These are phyloP conservation scores for Eugenia klotzschiana DNA, from an alignment of 441 rosid species.

Conservation along the genomic window DNA sequence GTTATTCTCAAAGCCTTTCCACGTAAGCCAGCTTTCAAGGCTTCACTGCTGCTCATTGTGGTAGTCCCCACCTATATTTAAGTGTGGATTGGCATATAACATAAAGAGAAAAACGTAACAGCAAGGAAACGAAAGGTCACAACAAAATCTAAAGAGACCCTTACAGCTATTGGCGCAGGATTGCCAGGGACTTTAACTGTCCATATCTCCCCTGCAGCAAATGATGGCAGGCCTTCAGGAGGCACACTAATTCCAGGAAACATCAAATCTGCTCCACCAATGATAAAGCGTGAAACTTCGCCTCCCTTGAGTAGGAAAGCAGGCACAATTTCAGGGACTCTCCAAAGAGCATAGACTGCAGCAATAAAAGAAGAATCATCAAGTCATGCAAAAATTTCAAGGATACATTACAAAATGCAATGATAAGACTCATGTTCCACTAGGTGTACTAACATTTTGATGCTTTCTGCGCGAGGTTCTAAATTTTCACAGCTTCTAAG, in stretches of 20 bases:
- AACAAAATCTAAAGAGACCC: conserved; percentile 1
- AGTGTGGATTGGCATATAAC: conserved; percentile 1
- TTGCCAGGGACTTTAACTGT: conserved; percentile 94
- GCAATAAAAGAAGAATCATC: neutral
- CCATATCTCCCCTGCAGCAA: conserved; percentile 73
- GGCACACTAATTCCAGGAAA: conserved; percentile 76
- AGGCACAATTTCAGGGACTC: conserved; percentile 68
- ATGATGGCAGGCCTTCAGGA: conserved; percentile 55
- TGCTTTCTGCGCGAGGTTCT: neutral
- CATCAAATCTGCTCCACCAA: conserved; percentile 98
- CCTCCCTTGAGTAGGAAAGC: conserved; percentile 73
- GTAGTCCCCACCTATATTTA: conserved; percentile 68
- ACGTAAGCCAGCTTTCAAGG: conserved; percentile 72
- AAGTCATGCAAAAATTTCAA: neutral
- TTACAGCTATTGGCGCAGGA: conserved; percentile 76
- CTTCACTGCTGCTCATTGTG: conserved; percentile 66
- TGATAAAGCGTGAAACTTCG: conserved; percentile 73
- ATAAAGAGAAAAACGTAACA: neutral
- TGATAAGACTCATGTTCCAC: neutral
- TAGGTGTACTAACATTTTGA: neutral
- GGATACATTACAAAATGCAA: neutral
- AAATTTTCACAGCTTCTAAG: neutral
- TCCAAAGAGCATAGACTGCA: conserved; percentile 94
- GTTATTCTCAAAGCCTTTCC: conserved; percentile 84
- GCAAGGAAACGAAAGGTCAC: neutral